phyloP scores from a whole-genome alignment of 2,329 filamentous ascomycete genomes.

The Sporothrix sp. region DNA sequence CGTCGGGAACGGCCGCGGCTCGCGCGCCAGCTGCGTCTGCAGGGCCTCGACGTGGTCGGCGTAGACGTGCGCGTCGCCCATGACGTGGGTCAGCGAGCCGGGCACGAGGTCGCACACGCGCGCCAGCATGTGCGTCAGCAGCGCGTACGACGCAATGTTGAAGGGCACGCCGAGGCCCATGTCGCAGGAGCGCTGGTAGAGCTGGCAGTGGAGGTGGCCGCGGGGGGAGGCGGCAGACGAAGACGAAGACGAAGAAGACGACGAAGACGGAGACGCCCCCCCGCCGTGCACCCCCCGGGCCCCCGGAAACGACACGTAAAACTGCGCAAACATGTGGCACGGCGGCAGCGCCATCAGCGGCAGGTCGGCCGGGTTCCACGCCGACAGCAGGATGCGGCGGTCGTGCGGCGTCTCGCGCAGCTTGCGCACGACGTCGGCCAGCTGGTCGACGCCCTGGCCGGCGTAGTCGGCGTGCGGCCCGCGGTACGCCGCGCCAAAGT shows the following conservation, averaged over 20 bases:
- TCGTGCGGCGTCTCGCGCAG: constrained; percentile 78
- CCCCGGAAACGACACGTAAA: constrained; percentile 71
- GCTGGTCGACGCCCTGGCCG: constrained; percentile 83
- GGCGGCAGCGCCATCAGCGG: constrained; percentile 85
- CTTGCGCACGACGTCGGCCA: constrained; percentile 83
- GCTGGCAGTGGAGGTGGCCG: constrained; percentile 72
- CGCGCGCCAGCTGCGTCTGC: constrained; percentile 65
- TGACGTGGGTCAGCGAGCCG: constrained; percentile 82
- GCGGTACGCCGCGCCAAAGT: constrained; percentile 87
- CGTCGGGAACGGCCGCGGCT: constrained; percentile 72
- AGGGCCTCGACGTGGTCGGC: constrained; percentile 85
- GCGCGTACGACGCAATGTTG: constrained; percentile 91
- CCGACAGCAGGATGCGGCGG: constrained; percentile 76
- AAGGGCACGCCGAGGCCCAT: constrained; percentile 97
- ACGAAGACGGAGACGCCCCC: too few species aligned
- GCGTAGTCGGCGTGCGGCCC: constrained; percentile 73
- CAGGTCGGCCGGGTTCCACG: constrained; percentile 88
- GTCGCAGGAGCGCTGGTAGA: constrained; percentile 92
- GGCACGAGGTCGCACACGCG: constrained; percentile 76
- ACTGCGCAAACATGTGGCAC: constrained; percentile 97
- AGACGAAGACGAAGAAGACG: constrained; percentile 12
- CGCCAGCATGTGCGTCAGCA: constrained; percentile 92
- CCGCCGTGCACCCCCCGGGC: constrained; percentile 20
- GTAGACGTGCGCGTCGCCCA: constrained; percentile 98
- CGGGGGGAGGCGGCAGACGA: constrained; percentile 25